phyloP scores from a whole-genome alignment of 169 alveolate genomes.

The Eimeria mitis region DNA sequence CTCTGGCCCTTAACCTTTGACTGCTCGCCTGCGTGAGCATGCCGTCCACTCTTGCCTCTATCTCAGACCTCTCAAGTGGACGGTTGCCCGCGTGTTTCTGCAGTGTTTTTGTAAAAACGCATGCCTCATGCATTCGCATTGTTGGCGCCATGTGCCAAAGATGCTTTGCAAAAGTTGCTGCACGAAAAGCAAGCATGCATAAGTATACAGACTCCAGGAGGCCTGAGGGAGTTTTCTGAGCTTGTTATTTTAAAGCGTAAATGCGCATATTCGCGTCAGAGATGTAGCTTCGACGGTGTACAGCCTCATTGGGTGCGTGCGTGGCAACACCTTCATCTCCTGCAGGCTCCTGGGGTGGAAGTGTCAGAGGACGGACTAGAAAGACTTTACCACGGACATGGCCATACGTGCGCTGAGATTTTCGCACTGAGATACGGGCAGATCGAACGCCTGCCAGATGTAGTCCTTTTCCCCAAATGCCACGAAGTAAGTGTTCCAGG shows the following conservation, averaged over 20 bases:
- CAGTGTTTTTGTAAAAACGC: neutral
- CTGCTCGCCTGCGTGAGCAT: neutral
- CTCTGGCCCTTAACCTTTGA: neutral
- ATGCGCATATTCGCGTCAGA: neutral
- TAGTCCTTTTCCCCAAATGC: conserved; percentile 73
- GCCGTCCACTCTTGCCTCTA: neutral
- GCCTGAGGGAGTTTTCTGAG: neutral
- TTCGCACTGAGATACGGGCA: conserved; percentile 68
- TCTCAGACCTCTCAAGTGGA: neutral
- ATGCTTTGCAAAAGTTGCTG: neutral
- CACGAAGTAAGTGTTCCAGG: conserved; percentile 65
- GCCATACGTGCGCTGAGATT: conserved; percentile 75
- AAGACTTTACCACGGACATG: conserved; percentile 77
- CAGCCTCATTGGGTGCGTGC: neutral
- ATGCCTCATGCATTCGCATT: neutral
- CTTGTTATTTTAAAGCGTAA: neutral
- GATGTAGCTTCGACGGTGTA: neutral
- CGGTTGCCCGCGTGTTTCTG: neutral
- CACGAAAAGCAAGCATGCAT: neutral
- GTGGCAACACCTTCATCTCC: neutral
- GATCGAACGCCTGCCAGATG: conserved; percentile 69
- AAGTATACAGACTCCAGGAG: neutral
- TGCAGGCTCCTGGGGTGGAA: conserved; percentile 67
- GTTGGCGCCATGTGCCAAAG: neutral
- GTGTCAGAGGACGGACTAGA: conserved; percentile 61